Evolutionary conservation across 108 stramenopile species (phyloP), one percentile per base, ranked within the genome.

Genomic region (Pseudonitzschia pungens): DNA sequence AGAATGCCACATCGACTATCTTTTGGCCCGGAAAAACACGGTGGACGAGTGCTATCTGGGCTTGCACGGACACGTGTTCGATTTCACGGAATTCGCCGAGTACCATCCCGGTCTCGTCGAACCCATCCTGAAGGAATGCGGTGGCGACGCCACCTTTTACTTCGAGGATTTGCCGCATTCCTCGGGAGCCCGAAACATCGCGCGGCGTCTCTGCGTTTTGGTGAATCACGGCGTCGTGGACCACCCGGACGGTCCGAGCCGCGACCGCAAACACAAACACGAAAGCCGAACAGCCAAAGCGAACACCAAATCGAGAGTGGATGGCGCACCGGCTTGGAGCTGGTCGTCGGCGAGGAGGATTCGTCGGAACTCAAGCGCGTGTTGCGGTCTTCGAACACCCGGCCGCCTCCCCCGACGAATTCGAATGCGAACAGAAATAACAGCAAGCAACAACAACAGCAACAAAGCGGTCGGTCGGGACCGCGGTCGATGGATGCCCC

Each of bases 121-220:
- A 63, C 90, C 90, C 18, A 73, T 93, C 2, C 66, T 92, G 57
- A 80, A 84, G n/a, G 84, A 87, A 73, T 73, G 89, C 8, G 92
- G 92, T n/a, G 43, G 75, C 24, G 90, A 93, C 76, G 87, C 89
- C 8, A 90, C 90, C 10, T 72, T 73, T 32, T 83, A 84, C 59
- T 93, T 93, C 72, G 89, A 92, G 68, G 88, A 83, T 53, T 77
- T 93, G 58, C 89, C 89, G 5, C 92, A 93, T 82, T 75, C 73
- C 4, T 26, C 52, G 27, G 76, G 72, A 8, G 86, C 86, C 9
- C 67, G 86, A 41, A 69, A 53, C 36, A 21, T 84, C 22, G 82
- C 81, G 36, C 4, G 62, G 54, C 41, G 64, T 12, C 75, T 86
- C 71, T 79, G 75, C 56, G 83, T 52, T 0, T 59, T 83, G 15